Percentiles rank a stretch among this genome's conserved stretches.
Evolutionary conservation across 495 filamentous ascomycete genomes (phyloP).

Genomic region (Xylaria nigripes): DNA sequence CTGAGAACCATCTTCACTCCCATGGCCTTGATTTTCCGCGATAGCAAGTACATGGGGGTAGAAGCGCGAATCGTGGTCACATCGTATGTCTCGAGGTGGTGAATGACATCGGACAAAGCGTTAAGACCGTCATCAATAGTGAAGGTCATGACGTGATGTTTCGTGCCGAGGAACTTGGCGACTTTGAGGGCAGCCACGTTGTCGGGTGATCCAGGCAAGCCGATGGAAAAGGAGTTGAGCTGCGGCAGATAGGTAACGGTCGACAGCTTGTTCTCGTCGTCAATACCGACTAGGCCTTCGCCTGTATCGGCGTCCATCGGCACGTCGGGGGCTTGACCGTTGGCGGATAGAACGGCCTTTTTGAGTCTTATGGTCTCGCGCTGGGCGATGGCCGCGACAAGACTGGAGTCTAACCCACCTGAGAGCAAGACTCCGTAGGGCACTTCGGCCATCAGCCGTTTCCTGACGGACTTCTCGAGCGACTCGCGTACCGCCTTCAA

Average conservation of each 20-base stretch:
- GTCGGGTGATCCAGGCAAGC: conserved; percentile 83
- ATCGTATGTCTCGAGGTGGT: conserved; percentile 94
- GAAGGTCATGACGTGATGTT: conserved; percentile 96
- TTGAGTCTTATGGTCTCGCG: conserved; percentile 76
- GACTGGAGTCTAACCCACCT: conserved; percentile 88
- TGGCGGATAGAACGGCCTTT: conserved; percentile 46
- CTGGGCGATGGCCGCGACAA: conserved; percentile 93
- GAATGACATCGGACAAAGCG: conserved; percentile 93
- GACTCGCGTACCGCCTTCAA: conserved; percentile 69
- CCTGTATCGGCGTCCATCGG: conserved; percentile 43
- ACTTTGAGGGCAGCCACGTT: conserved; percentile 82
- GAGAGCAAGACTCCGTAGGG: conserved; percentile 95
- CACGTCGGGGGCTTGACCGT: conserved; percentile 27
- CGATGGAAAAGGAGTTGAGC: conserved; percentile 97
- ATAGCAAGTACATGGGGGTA: conserved; percentile 96
- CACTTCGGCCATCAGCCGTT: conserved; percentile 96
- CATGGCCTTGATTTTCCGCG: conserved; percentile 97
- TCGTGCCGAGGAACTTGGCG: conserved; percentile 90
- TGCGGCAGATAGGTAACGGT: conserved; percentile 90
- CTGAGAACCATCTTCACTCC: conserved; percentile 99
- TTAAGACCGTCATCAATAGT: conserved; percentile 94
- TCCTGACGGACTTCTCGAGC: conserved; percentile 85
- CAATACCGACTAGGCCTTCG: conserved; percentile 82
- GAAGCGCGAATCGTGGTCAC: conserved; percentile 98
- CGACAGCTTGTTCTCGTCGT: conserved; percentile 78